Base-by-base conservation (phyloP, 805 yeast species). In the Yarrowia sp. region DNA sequence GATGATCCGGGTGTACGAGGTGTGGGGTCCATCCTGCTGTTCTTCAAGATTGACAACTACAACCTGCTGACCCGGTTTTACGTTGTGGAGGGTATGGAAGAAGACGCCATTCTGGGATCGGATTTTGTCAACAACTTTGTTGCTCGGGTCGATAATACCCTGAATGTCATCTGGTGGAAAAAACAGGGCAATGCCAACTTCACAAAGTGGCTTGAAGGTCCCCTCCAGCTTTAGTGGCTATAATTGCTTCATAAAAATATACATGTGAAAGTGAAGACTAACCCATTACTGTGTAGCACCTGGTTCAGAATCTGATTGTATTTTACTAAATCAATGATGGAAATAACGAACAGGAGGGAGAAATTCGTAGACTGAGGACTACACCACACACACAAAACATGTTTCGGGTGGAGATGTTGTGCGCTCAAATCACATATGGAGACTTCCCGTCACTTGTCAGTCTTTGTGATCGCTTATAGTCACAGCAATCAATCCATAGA, bases 81-180 rank as follows among this genome's bases (percentile, higher is more conserved):
- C 32, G 65, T 59, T 11, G 65, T 59, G 8, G 65, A 59, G 12
- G 65, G 65, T 5, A 42, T 59, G 50, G 65, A 59, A 16, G 65
- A 59, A 19, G 65, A 59, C 14, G 65, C 65, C 8, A 45, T 59
- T 12, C 16, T 59, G 35, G 65, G 65, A 2, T 59, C 65, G 1
- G 65, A 59, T 10, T 59, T 59, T 14, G 65, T 59, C 52, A 59
- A 36, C 42, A 59, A 59, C n/a, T 59, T 59, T 14, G 65, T 59
- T 3, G 65, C 65, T 15, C 65, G 65, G 2, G 46, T 59, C 2
- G 65, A 59, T 9, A 26, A 59, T 7, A 59, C 65, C 8, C 52
- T 59, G 9, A 59, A 59, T 19, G 65, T 59, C 5, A 19, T 59
- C 10, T 59, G 65, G 65, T 59, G 65, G 65, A 59, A 59, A 43